Evolutionary conservation across 345 rosid genomes (phyloP).

Genomic region (Hibiscus syriacus): DNA sequence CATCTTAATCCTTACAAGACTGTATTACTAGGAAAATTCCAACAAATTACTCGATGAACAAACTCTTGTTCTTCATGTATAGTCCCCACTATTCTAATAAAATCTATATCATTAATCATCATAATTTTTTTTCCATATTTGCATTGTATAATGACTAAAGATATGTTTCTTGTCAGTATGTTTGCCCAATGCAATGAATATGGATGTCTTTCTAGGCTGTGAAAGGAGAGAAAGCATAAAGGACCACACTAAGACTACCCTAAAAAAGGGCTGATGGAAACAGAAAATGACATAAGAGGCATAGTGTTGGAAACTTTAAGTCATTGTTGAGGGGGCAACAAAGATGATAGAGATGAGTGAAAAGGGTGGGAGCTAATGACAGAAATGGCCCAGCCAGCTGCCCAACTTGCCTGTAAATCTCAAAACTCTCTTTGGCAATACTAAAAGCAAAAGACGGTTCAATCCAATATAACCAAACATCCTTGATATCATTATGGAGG

Average conservation of each 20-base stretch:
- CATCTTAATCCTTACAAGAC: neutral
- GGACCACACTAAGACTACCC: neutral
- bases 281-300: slow-evolving; percentile 9
- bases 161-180: neutral
- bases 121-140: neutral
- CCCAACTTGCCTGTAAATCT: slow-evolving; percentile 2
- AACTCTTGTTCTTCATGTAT: neutral
- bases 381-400: neutral
- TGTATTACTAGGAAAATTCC: neutral
- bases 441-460: neutral
- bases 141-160: neutral
- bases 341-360: slow-evolving; percentile 9
- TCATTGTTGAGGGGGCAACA: slow-evolving; percentile 11
- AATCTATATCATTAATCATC: neutral
- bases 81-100: neutral
- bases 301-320: slow-evolving; percentile 9
- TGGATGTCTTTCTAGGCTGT: neutral
- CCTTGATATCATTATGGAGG: neutral
- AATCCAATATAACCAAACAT: neutral
- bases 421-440: neutral
- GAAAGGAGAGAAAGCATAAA: neutral
- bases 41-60: neutral
- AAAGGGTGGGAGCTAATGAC: slow-evolving; percentile 5
- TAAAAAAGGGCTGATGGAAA: slow-evolving; percentile 5
- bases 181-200: no score